Percentiles rank a stretch among this genome's conserved stretches.
Conservation (phyloP, 192 early-diverging fungal genomes). For the Backusella tuberculispora region DNA sequence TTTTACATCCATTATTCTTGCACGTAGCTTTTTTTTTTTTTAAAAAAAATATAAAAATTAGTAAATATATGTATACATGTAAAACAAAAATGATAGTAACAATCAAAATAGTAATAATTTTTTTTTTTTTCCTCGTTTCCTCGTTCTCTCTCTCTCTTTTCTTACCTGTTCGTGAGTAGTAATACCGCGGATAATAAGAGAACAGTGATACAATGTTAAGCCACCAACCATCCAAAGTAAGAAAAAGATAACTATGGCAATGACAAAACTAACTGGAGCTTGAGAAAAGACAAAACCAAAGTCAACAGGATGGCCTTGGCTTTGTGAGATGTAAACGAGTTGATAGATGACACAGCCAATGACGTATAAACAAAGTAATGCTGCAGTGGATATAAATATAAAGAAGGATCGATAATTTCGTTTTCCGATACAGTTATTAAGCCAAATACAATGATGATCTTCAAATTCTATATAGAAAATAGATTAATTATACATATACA, state of each 20-base stretch:
- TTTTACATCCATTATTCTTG: constrained; percentile 11
- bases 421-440: constrained; percentile 90
- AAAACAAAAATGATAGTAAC: too few species aligned
- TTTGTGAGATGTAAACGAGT: not conserved
- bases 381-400: constrained; percentile 69
- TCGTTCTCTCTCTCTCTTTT: too few species aligned
- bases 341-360: constrained; percentile 48
- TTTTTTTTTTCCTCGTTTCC: too few species aligned
- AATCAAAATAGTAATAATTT: too few species aligned
- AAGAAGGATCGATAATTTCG: constrained; percentile 86
- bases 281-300: constrained; percentile 25
- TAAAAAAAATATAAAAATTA: not conserved
- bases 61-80: too few species aligned
- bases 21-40: constrained; percentile 35
- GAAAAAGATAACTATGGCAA: constrained; percentile 67
- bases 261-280: constrained; percentile 51
- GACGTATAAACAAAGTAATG: constrained; percentile 65
- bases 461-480: constrained; percentile 60
- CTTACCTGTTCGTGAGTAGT: constrained; percentile 90
- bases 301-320: not conserved
- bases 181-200: constrained; percentile 70
- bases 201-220: constrained; percentile 77
- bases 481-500: not conserved
- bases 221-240: constrained; percentile 71
- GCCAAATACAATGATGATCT: constrained; percentile 95